These are phyloP conservation scores for Dendrostoma leiphaemia DNA, from an alignment of 2,329 filamentous ascomycete genomes.

Conservation along the genomic window DNA sequence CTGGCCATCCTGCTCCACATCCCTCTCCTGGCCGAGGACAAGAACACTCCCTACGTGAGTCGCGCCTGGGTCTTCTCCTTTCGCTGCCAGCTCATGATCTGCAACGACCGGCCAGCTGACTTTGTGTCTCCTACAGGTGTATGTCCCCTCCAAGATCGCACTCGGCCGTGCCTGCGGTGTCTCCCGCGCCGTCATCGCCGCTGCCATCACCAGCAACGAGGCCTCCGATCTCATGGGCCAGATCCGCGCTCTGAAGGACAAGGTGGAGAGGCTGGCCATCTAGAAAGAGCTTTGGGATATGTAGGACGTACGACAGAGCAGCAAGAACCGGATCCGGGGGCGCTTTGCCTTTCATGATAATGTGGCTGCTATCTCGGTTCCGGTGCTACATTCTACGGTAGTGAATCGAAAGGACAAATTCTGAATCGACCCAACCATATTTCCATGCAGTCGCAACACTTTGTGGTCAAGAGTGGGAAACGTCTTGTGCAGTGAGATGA, in stretches of 20 bases:
- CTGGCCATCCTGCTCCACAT: constrained; percentile 87
- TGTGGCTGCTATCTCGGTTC: too few species aligned
- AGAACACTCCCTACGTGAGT: constrained; percentile 43
- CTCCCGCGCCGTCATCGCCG: constrained; percentile 80
- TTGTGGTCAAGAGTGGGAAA: too few species aligned
- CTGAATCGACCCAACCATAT: too few species aligned
- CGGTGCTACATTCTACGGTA: too few species aligned
- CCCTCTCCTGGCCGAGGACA: constrained; percentile 83
- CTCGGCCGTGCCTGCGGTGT: constrained; percentile 90
- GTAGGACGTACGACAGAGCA: too few species aligned
- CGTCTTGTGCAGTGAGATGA: too few species aligned
- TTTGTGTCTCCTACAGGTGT: constrained; percentile 55
- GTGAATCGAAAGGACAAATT: neutral
- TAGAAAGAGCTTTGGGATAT: constrained; percentile 45
- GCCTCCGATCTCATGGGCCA: constrained; percentile 81
- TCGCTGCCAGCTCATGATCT: neutral
- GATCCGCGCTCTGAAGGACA: constrained; percentile 87
- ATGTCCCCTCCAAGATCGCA: constrained; percentile 74
- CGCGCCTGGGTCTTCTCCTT: neutral
- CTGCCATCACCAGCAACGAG: constrained; percentile 89
- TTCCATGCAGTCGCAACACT: too few species aligned
- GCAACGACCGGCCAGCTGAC: neutral
- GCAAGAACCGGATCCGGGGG: too few species aligned
- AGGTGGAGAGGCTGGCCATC: constrained; percentile 94
- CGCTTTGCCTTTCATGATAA: too few species aligned